Percentiles rank a stretch among this genome's conserved stretches.
Evolutionary conservation across 1,139 yeast genomes (phyloP).

Genomic region (Entelexis paramagnoliae): DNA sequence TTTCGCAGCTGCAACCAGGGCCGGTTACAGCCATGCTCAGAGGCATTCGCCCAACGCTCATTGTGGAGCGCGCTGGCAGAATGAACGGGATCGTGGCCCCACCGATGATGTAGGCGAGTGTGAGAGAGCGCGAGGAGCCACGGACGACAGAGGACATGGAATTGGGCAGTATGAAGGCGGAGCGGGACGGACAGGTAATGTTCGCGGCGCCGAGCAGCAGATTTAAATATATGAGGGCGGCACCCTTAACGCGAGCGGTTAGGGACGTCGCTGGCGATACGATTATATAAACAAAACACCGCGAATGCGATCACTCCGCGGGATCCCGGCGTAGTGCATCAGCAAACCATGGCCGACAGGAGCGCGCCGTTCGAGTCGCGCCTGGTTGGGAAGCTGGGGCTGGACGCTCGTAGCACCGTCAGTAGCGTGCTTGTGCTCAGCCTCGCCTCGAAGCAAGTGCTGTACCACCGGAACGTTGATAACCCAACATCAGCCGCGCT

Average conservation of each 20-base stretch:
- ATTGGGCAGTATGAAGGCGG: not conserved
- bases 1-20: constrained; percentile 7
- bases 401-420: constrained; percentile 5
- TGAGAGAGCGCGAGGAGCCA: constrained; percentile 10
- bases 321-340: not conserved
- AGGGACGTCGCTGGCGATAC: constrained; percentile 7
- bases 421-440: constrained; percentile 5
- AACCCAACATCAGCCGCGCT: constrained; percentile 9
- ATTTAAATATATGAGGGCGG: not conserved
- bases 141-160: constrained; percentile 2
- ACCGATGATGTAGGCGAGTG: constrained; percentile 20
- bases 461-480: constrained; percentile 7
- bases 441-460: constrained; percentile 7
- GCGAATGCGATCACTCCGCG: constrained; percentile 6
- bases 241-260: not conserved
- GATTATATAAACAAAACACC: constrained; percentile 13
- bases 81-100: constrained; percentile 24
- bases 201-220: not conserved
- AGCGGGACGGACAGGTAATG: not conserved
- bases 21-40: constrained; percentile 2
- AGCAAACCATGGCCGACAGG: not conserved
- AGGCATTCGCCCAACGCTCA: constrained; percentile 5
- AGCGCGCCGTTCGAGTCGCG: constrained; percentile 3
- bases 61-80: constrained; percentile 23
- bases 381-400: constrained; percentile 13